These are phyloP conservation scores for Gnetum montanum DNA, from an alignment of 75 land plant species.

Conservation along the genomic window DNA sequence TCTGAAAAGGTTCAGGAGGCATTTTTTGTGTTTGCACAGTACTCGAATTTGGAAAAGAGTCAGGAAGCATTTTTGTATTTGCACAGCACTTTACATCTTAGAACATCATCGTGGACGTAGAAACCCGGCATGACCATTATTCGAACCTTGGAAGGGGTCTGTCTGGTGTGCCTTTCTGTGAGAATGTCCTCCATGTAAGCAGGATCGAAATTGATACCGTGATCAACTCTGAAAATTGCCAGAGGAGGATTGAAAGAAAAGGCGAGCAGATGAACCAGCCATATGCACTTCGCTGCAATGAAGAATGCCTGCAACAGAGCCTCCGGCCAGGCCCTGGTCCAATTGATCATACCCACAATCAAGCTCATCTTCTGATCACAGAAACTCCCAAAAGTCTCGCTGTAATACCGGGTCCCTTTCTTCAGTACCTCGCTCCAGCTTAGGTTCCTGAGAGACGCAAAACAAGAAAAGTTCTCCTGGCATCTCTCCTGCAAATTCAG, in stretches of 20 bases:
- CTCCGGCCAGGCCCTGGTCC: conserved; percentile 66
- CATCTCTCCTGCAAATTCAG: conserved; percentile 53
- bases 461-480: conserved; percentile 43
- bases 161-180: conserved; percentile 22
- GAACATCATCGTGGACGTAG: conserved; percentile 48
- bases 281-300: conserved; percentile 71
- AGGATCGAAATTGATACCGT: conserved; percentile 49
- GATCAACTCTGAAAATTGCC: conserved; percentile 54
- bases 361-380: conserved; percentile 75
- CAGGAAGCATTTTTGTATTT: conserved; percentile 22
- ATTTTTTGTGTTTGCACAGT: too few relatives aligned
- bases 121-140: conserved; percentile 76
- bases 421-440: conserved; percentile 76
- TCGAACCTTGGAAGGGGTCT: conserved; percentile 34
- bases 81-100: conserved; percentile 63
- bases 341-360: conserved; percentile 39
- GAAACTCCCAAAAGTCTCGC: conserved; percentile 70
- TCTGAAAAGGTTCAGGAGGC: too few relatives aligned
- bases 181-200: conserved; percentile 70
- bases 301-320: conserved; percentile 65
- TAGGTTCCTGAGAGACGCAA: conserved; percentile 46
- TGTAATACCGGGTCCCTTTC: conserved; percentile 63
- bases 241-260: conserved; percentile 68
- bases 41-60: too few relatives aligned
- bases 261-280: conserved; percentile 78